Evolutionary conservation across 192 early-diverging fungal genomes (phyloP).

Genomic region (Rhizophlyctis rosea): DNA sequence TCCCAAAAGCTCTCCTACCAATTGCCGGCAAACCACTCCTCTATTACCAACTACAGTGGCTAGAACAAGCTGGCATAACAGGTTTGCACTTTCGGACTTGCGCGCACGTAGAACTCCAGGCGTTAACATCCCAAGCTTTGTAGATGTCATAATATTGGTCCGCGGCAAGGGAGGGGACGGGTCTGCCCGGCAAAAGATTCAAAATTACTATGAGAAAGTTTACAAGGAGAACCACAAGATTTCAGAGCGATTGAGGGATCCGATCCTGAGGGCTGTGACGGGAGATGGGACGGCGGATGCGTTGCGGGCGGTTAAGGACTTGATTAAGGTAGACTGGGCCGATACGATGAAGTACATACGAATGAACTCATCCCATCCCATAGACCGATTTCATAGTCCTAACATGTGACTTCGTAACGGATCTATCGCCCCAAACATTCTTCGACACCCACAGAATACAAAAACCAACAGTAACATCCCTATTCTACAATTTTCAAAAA

Average conservation of each 20-base stretch:
- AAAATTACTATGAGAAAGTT: slow-evolving; percentile 56
- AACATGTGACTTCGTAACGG: slow-evolving; percentile 87
- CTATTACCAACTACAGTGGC: slow-evolving; percentile 89
- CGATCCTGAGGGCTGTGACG: too few species aligned
- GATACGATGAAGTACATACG: too few species aligned
- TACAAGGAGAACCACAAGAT: slow-evolving; percentile 61
- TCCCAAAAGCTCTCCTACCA: slow-evolving; percentile 93
- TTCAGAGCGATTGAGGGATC: too few species aligned
- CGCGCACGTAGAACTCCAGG: too few species aligned
- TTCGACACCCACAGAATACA: slow-evolving; percentile 79
- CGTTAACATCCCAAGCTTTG: too few species aligned
- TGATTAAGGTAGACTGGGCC: slow-evolving; percentile 76
- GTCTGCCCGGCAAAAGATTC: slow-evolving; percentile 67
- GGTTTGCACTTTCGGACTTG: slow-evolving; percentile 16
- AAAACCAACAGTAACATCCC: slow-evolving; percentile 73
- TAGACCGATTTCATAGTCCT: slow-evolving; percentile 88
- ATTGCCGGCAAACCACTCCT: slow-evolving; percentile 95
- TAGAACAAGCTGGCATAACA: slow-evolving; percentile 76
- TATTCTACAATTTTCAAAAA: slow-evolving; percentile 78
- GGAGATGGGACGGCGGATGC: slow-evolving; percentile 76
- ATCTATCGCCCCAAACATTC: slow-evolving; percentile 75
- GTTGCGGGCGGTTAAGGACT: slow-evolving; percentile 71
- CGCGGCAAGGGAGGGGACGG: too few species aligned
- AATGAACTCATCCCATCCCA: not conserved
- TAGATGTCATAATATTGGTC: slow-evolving; percentile 75